Evolutionary conservation across 148 eudicot species (phyloP).

Genomic region (Camellia japonica): DNA sequence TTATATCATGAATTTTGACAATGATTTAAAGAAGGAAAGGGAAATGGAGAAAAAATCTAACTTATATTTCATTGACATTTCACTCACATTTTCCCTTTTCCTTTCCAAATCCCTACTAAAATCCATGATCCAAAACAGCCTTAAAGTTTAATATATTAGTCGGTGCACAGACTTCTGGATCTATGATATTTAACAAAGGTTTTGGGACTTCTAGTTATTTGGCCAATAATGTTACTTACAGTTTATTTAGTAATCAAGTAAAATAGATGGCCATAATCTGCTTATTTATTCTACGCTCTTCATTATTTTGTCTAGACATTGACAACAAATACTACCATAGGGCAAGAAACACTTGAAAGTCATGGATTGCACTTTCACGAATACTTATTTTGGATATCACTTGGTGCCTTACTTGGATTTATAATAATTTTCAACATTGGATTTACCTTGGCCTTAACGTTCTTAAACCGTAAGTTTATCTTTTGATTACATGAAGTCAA

Average conservation of each 20-base stretch:
- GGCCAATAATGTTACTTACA: neutral
- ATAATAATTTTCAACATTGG: constrained; percentile 45
- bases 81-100: no score
- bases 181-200: no score
- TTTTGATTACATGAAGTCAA: neutral
- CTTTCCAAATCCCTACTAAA: no score
- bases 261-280: neutral
- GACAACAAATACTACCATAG: constrained; percentile 57
- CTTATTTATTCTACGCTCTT: neutral
- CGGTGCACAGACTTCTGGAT: neutral
- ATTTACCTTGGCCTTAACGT: constrained; percentile 58
- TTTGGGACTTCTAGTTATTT: neutral
- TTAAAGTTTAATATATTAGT: no score
- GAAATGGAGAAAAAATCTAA: no score
- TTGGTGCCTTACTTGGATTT: constrained; percentile 60
- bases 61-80: no score
- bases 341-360: constrained; percentile 48
- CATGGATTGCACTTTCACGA: constrained; percentile 55
- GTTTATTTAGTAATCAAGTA: neutral
- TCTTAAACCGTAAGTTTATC: constrained; percentile 55
- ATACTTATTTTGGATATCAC: constrained; percentile 54
- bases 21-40: no score
- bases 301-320: constrained; percentile 28
- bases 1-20: no score
- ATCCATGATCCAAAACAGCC: no score